These are phyloP conservation scores for Arxiozyma heterogenica DNA, from an alignment of 1,139 yeast species.

Conservation along the genomic window DNA sequence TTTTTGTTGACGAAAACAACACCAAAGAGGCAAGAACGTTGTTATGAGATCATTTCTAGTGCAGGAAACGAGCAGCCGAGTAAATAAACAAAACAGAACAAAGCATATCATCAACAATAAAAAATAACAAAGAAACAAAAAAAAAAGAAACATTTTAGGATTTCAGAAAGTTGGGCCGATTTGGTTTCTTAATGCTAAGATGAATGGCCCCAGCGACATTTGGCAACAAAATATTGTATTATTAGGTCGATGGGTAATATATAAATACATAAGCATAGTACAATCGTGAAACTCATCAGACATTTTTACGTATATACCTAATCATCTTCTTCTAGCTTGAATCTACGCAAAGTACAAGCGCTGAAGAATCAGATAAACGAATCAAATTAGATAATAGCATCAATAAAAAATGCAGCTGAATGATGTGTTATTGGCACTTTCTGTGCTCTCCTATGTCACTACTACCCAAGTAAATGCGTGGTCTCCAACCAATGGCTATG, in stretches of 20 bases:
- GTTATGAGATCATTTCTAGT: not conserved
- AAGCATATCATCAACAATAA: too few relatives aligned
- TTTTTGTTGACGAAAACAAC: not conserved
- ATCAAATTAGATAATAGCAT: too few relatives aligned
- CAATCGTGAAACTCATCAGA: too few relatives aligned
- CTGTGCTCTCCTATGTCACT: slow-evolving; percentile 24
- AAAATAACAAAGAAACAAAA: too few relatives aligned
- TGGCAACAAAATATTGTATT: too few relatives aligned
- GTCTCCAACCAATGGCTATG: slow-evolving; percentile 55
- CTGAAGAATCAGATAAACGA: too few relatives aligned
- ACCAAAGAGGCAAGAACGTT: not conserved
- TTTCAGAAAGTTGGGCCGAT: not conserved
- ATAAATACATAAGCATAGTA: not conserved
- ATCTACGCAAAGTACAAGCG: too few relatives aligned
- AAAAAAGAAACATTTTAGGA: not conserved
- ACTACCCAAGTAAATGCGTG: slow-evolving; percentile 34
- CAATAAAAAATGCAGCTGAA: slow-evolving; percentile 5
- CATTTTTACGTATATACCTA: not conserved
- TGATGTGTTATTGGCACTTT: not conserved
- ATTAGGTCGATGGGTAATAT: too few relatives aligned
- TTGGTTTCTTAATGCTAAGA: not conserved
- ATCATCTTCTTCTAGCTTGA: too few relatives aligned
- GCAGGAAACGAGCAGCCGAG: too few relatives aligned
- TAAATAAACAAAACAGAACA: not conserved
- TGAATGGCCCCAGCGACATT: not conserved